Evolutionary conservation across 306 rosid species (phyloP).

Genomic region (Fragaria vesca): DNA sequence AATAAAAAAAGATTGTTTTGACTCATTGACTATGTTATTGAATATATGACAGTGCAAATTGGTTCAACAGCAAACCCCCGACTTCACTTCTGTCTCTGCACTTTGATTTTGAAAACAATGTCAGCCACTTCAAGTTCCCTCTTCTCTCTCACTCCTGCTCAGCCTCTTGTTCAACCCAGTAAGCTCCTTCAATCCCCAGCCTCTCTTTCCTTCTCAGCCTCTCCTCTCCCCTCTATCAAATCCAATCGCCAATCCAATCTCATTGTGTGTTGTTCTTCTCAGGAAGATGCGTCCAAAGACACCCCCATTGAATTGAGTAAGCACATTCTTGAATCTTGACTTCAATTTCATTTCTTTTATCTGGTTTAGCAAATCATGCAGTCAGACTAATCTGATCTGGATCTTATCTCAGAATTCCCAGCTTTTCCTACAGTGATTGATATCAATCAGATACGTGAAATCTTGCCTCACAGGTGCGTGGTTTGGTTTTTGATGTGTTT

Average conservation of each 20-base stretch:
- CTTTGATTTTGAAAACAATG: constrained; percentile 17
- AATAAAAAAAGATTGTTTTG: no score
- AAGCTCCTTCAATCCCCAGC: constrained; percentile 12
- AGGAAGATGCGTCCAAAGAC: constrained; percentile 16
- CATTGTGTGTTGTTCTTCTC: constrained; percentile 12
- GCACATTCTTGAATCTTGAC: not conserved
- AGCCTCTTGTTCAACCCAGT: constrained; percentile 24
- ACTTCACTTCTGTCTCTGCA: not conserved
- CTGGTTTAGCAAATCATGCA: not conserved
- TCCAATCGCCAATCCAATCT: constrained; percentile 15
- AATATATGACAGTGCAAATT: not conserved
- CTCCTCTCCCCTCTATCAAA: constrained; percentile 8
- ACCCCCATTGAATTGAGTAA: constrained; percentile 43
- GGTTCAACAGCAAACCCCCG: not conserved
- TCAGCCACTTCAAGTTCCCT: constrained; percentile 31
- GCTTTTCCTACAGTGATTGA: constrained; percentile 83
- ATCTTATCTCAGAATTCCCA: constrained; percentile 53
- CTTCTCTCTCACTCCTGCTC: constrained; percentile 23
- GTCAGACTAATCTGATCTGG: not conserved
- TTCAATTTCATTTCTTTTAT: not conserved
- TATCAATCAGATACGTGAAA: constrained; percentile 79
- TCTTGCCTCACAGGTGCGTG: constrained; percentile 77
- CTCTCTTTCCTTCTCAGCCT: constrained; percentile 21
- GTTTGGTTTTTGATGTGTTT: not conserved
- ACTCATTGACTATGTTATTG: not conserved